phyloP scores from a whole-genome alignment of 768 basidiomycete genomes.

The Termitomyces sp. region DNA sequence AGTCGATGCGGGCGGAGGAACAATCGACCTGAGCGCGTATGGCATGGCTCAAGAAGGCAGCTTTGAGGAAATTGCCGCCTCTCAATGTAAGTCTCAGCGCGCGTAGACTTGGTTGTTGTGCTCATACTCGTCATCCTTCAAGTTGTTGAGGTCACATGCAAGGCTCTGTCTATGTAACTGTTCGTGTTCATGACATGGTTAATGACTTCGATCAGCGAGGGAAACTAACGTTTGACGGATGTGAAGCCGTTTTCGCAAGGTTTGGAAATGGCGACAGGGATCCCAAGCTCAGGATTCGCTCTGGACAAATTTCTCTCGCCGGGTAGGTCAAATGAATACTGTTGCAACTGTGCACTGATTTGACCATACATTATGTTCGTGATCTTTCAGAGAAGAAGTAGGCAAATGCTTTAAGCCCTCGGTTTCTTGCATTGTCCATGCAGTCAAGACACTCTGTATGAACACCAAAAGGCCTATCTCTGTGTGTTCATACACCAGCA shows the following conservation, averaged over 20 bases:
- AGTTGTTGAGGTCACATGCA: slow-evolving; percentile 37
- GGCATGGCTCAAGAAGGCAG: not conserved
- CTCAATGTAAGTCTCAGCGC: slow-evolving; percentile 25
- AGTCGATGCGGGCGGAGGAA: not conserved
- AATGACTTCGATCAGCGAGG: not conserved
- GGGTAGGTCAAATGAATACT: no score
- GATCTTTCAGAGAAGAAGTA: not conserved
- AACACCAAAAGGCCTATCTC: not conserved
- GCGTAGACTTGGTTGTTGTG: no score
- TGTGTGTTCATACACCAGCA: not conserved
- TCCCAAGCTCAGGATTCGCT: not conserved
- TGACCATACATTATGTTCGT: no score
- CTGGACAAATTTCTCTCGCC: not conserved
- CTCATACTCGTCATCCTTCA: no score
- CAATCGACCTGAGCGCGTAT: not conserved
- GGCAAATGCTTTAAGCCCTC: not conserved
- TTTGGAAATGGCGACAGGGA: not conserved
- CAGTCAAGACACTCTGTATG: not conserved
- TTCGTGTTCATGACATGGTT: slow-evolving; percentile 10
- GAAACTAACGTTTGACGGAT: no score
- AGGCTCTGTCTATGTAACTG: slow-evolving; percentile 39
- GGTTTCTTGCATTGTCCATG: not conserved
- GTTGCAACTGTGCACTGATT: no score
- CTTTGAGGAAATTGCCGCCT: slow-evolving; percentile 31
- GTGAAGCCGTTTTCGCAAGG: not conserved